Evolutionary conservation across 768 basidiomycete species (phyloP), one percentile per base, ranked within the genome.

Genomic region (Suillus alpinus): DNA sequence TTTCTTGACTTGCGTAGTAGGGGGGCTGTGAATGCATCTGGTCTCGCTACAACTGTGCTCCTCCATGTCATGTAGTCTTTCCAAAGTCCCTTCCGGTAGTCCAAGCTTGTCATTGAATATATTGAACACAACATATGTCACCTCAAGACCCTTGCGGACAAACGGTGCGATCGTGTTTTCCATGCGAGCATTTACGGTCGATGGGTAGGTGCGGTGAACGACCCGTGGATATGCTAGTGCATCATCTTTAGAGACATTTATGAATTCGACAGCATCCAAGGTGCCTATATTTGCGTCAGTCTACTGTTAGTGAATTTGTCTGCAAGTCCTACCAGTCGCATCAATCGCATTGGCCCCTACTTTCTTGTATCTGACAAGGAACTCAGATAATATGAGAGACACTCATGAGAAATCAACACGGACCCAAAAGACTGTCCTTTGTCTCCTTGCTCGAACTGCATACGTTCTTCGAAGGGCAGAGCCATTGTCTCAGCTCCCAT

Each of bases 211-310:
- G 20, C 87, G 80, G 26, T 83, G 80, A 6, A 76, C 77, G 26
- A 79, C 72, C 0, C 69, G 63, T 0, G 88, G 89, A 74, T 80
- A 89, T 0, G 84, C 80, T 0, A 90, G 68, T 0, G 79, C 86
- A 63, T 91, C 89, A 66, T 91, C 88, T 67, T 88, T 87, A 0
- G 87, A 76, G 36, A 89, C 71, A 66, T 88, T 88, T 62, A 89
- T 76, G 70, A 87, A 88, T 66, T 89, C 86, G 4, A 79, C 78
- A 0, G 78, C 78, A 66, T 89, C 87, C 14, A 53, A 37, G 4
- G 7, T 23, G 52, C 34, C 52, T 53, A 36, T 8, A 2, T 23
- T 8, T 20, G 34, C 2, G 20, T 53, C 4, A 36, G 34, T 36
- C 34, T 23, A 23, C 34, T 23, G 3, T 20, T 1, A 52, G 14